Conservation (phyloP, 1,284 basidiomycete species). For the Heterobasidion parviporum region DNA sequence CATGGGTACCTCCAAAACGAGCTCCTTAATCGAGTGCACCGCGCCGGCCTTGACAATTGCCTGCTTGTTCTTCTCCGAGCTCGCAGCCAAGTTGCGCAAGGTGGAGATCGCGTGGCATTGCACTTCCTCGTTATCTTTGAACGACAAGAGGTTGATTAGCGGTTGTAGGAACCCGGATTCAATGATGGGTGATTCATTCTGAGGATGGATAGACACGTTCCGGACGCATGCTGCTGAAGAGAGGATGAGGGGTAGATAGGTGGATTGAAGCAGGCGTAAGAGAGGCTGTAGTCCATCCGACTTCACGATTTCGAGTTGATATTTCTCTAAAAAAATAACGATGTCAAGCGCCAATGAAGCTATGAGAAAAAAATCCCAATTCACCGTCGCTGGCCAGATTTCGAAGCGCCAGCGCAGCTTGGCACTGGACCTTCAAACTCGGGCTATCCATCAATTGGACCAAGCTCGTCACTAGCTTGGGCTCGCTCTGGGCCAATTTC, state of each 20-base stretch:
- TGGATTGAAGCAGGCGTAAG: constrained; percentile 91
- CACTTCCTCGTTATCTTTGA: constrained; percentile 99
- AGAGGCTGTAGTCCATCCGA: constrained; percentile 90
- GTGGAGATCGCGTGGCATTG: constrained; percentile 99
- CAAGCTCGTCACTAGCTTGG: constrained; percentile 90
- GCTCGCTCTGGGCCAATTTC: constrained; percentile 92
- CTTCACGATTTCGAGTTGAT: constrained; percentile 98
- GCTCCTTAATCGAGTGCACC: constrained; percentile 95
- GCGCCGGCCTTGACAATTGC: constrained; percentile 98
- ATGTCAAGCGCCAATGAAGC: background rate
- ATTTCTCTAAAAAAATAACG: constrained; percentile 75
- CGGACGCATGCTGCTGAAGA: constrained; percentile 98
- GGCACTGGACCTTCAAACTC: constrained; percentile 98
- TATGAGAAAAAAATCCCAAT: constrained; percentile 12
- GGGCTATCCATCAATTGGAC: constrained; percentile 97
- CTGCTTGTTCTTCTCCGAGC: constrained; percentile 97
- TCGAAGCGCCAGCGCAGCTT: constrained; percentile 92
- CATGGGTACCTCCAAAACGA: constrained; percentile 92
- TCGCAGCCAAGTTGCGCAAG: constrained; percentile 92
- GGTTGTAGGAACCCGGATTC: constrained; percentile 97
- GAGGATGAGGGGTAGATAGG: constrained; percentile 97
- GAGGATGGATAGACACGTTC: constrained; percentile 98
- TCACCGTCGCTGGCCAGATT: constrained; percentile 96
- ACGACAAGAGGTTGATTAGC: constrained; percentile 91
- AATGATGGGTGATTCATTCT: constrained; percentile 99